Evolutionary conservation across 2,329 filamentous ascomycete genomes (phyloP).

Genomic region (Chaetomium sp.): DNA sequence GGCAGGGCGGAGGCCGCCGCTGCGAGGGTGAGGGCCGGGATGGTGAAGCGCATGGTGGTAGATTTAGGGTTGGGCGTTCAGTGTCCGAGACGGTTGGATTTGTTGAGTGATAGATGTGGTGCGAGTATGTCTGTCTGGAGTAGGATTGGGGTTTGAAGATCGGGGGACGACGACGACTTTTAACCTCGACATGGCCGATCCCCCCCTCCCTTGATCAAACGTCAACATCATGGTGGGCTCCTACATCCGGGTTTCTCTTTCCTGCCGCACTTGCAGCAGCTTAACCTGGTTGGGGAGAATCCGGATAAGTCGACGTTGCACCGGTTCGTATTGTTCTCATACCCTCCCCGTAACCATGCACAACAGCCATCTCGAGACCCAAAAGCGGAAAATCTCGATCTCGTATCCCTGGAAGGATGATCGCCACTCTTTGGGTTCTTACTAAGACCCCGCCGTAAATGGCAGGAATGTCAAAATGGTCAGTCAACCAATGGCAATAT

Average conservation of each 20-base stretch:
- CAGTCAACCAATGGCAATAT: neutral
- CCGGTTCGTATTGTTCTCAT: conserved; percentile 8
- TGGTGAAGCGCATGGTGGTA: conserved; percentile 3
- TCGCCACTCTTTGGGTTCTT: neutral
- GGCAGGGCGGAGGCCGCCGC: conserved; percentile 10
- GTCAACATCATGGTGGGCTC: neutral
- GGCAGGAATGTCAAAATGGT: neutral
- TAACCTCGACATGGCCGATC: neutral
- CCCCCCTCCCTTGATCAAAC: neutral
- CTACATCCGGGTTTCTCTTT: conserved; percentile 2
- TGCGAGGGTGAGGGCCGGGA: conserved; percentile 12
- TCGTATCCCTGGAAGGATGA: neutral
- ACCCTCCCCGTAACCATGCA: neutral
- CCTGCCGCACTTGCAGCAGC: neutral
- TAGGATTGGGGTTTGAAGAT: neutral
- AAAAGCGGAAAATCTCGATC: neutral
- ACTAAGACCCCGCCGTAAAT: neutral
- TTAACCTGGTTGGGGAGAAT: neutral
- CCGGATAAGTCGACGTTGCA: conserved; percentile 16
- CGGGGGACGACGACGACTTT: neutral
- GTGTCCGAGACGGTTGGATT: neutral
- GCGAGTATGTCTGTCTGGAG: neutral
- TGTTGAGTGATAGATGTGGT: neutral
- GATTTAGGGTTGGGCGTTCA: neutral
- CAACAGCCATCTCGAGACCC: neutral